These are phyloP conservation scores for Pogostemon cablin DNA, from an alignment of 257 asterid genomes.

Conservation along the genomic window DNA sequence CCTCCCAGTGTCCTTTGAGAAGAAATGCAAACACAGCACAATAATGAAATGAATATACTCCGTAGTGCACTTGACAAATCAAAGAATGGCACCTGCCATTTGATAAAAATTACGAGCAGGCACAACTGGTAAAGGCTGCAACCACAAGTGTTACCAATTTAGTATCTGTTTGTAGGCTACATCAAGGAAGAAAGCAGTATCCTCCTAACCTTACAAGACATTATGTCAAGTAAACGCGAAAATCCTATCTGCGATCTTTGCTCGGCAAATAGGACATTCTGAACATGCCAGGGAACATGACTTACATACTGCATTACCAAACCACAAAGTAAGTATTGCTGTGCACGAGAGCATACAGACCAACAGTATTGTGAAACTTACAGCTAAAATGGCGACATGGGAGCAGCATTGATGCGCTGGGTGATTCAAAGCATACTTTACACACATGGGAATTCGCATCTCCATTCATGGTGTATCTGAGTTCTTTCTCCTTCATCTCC, in stretches of 20 bases:
- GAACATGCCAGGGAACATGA: constrained; percentile 95
- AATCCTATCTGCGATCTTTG: constrained; percentile 77
- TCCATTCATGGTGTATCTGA: constrained; percentile 58
- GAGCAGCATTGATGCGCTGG: constrained; percentile 89
- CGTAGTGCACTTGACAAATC: constrained; percentile 47
- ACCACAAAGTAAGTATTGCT: constrained; percentile 31
- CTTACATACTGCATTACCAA: constrained; percentile 72
- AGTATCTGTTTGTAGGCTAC: not conserved
- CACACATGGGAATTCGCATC: constrained; percentile 85
- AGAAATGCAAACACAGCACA: constrained; percentile 33
- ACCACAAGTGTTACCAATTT: constrained; percentile 13
- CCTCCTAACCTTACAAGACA: constrained; percentile 32
- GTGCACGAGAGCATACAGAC: constrained; percentile 1
- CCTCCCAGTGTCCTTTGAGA: constrained; percentile 29
- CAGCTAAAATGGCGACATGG: constrained; percentile 98
- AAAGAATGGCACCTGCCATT: constrained; percentile 68
- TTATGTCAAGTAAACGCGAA: constrained; percentile 64
- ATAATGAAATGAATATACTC: constrained; percentile 29
- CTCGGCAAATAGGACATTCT: constrained; percentile 84
- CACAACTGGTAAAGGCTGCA: constrained; percentile 38
- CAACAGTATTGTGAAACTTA: constrained; percentile 45
- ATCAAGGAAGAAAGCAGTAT: not conserved
- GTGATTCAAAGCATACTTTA: constrained; percentile 90
- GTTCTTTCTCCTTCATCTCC: constrained; percentile 92
- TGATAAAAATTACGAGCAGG: constrained; percentile 41